Base-by-base conservation (phyloP, 192 early-diverging fungal species). In the Coemansia sp. region DNA sequence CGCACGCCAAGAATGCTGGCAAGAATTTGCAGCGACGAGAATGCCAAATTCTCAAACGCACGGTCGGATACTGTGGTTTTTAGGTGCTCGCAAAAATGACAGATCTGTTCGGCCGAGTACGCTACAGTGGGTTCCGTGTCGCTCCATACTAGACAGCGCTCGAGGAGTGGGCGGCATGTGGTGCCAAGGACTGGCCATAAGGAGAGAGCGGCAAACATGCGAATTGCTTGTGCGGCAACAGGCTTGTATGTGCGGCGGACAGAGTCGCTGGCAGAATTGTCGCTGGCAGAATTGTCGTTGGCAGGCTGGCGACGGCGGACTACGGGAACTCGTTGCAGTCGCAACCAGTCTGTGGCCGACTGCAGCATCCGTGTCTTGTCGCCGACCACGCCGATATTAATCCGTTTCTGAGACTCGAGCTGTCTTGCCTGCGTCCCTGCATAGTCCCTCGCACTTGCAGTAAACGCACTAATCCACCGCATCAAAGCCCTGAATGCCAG, bases 281-380 rank as follows among this genome's bases (percentile, higher is more conserved):
- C 14, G 10, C 28, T 51, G 9, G 49, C 49, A 24, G 28, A n/a
- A 26, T 56, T 31, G 8, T 36, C 42, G 3, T 10, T 20, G 3
- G 18, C 25, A 24, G 5, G 31, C 21, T 24, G 28, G 25, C 34
- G 28, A 10, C 18, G n/a, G 21, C 57, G 59, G n/a, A 67, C 61
- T 0, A 62, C 26, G 6, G 75, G 50, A 20, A 77, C 36, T 1
- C 59, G 46, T 44, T 77, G 75, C 59, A 77, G 26, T 7, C 75
- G 68, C 15, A 69, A 58, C 75, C 75, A 77, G 56, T 77, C 75
- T 3, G 75, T 77, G 0, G 75, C 69, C 4, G 63, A 64, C 25
- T 36, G 55, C 53, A 57, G 47, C 17, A 63, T 52, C 9, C 65
- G 58, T 15, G 64, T 47, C n/a, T 56, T 49, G 36, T 67, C 74